A percentile compares a stretch with the other conserved stretches of the same genome.
Evolutionary conservation across 2,329 filamentous ascomycete genomes (phyloP).

Genomic region (Didymosphaeria variabile): DNA sequence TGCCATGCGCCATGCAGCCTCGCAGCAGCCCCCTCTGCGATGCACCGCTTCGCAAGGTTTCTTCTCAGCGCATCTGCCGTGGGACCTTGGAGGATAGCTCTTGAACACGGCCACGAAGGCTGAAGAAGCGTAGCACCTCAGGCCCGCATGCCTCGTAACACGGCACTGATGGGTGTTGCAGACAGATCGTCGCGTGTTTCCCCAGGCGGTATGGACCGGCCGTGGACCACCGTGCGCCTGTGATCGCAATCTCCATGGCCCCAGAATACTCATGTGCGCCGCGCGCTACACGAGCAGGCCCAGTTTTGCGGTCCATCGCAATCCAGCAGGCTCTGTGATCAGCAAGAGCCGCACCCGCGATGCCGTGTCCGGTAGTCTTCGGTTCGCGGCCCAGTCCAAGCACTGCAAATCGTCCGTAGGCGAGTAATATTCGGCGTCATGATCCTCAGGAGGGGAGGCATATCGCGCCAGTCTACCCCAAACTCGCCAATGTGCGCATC

Average conservation of each 20-base stretch:
- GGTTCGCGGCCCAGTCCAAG: background rate
- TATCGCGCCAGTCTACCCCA: background rate
- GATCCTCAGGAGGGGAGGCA: background rate
- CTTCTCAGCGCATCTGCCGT: background rate
- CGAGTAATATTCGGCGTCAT: background rate
- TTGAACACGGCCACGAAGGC: background rate
- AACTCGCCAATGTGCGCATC: conserved; percentile 1
- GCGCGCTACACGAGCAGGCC: conserved; percentile 14
- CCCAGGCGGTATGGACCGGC: conserved; percentile 16
- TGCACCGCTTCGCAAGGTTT: background rate
- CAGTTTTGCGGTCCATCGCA: conserved; percentile 17
- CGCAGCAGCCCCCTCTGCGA: background rate
- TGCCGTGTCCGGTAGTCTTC: background rate
- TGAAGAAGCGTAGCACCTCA: background rate
- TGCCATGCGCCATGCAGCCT: conserved; percentile 17
- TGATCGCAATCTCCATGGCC: conserved; percentile 23
- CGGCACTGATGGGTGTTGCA: background rate
- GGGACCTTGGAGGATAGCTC: background rate
- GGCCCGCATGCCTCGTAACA: background rate
- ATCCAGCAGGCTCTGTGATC: conserved; percentile 12
- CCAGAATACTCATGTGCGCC: conserved; percentile 14
- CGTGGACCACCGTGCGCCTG: conserved; percentile 13
- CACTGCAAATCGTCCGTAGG: background rate
- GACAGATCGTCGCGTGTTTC: conserved; percentile 10
- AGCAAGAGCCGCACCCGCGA: conserved; percentile 5